Percentiles rank a stretch among this genome's conserved stretches.
These are phyloP conservation scores for Penicillium oxalicum DNA, from an alignment of 2,329 filamentous ascomycete species.

Conservation along the genomic window DNA sequence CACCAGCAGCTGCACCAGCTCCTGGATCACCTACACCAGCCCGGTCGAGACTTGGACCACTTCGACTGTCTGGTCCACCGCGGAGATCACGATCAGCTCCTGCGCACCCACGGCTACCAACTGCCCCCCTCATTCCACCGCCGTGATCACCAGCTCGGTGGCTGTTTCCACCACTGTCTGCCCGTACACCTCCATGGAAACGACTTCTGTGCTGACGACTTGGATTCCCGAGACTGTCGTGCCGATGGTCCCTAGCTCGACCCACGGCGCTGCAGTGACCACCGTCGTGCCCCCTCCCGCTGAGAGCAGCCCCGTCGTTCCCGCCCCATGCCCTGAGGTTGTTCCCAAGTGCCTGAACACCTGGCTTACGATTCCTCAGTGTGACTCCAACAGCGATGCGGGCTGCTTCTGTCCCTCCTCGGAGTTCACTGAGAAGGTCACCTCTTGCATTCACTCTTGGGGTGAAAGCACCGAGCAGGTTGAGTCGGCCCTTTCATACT, in stretches of 20 bases:
- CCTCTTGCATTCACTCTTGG: slow-evolving; percentile 71
- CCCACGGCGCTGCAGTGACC: not conserved
- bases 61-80: slow-evolving; percentile 29
- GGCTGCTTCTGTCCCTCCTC: slow-evolving; percentile 78
- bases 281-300: not conserved
- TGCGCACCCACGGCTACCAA: slow-evolving; percentile 34
- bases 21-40: slow-evolving; percentile 20
- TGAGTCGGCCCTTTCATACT: slow-evolving; percentile 66
- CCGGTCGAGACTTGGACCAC: slow-evolving; percentile 18
- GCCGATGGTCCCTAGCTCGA: not conserved
- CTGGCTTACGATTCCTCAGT: slow-evolving; percentile 66
- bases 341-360: slow-evolving; percentile 86
- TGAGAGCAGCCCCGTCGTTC: slow-evolving; percentile 15
- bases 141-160: slow-evolving; percentile 48
- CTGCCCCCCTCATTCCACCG: slow-evolving; percentile 47
- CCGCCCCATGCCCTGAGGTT: slow-evolving; percentile 53
- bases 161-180: slow-evolving; percentile 54
- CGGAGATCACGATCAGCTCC: slow-evolving; percentile 30
- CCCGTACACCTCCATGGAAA: slow-evolving; percentile 23
- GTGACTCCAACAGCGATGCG: slow-evolving; percentile 74
- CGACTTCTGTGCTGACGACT: not conserved
- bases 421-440: slow-evolving; percentile 69
- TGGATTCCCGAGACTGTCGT: not conserved
- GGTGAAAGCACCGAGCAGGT: slow-evolving; percentile 60
- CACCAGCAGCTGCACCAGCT: not conserved